Base-by-base conservation (phyloP, 805 yeast species). In the Kluyveromyces wickerhamii region DNA sequence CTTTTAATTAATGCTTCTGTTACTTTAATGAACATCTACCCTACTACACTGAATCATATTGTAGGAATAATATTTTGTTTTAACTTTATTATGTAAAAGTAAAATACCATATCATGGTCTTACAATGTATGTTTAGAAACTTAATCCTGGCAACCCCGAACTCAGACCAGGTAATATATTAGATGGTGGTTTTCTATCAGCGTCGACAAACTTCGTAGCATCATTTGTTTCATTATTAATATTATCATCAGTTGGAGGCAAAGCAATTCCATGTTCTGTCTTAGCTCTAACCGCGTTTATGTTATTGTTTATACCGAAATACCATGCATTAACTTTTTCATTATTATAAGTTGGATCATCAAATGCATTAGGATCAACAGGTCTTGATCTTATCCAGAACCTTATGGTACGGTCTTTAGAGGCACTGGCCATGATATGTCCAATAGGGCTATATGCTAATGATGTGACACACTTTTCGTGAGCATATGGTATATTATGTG, bases 381-480 rank as follows among this genome's bases (percentile, higher is more conserved):
- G 96, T 52, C 94, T 69, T 1, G 94, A 81, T 34, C 99, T 68
- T 20, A 88, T 77, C 99, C 99, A 92, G 60, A 94, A 84, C 37
- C 96, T 63, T 16, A 94, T 84, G 4, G 94, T 77, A 52, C 92
- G 74, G 58, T 92, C 99, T 38, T 92, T 86, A 13, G 96, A 89
- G 0, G 96, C 97, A 6, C 96, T 77, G 36, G 94, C 78, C 22
- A 92, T 63, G 33, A 89, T 64, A 59, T 92, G 96, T 3, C 99
- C 99, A 48, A 83, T 65, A 2, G 97, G 97, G 59, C 88, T 96
- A 54, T 87, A 92, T 40, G 88, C 89, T 37, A 92, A 58, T 3
- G 94, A 76, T 59, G 89, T 87, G 34, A 92, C 76, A 3, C 95
- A 94, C 62, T 84, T 83, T 50, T 87, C 96, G 57, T 92, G 99